phyloP scores from a whole-genome alignment of 331 rosid genomes.

The Pyracantha coccinea region DNA sequence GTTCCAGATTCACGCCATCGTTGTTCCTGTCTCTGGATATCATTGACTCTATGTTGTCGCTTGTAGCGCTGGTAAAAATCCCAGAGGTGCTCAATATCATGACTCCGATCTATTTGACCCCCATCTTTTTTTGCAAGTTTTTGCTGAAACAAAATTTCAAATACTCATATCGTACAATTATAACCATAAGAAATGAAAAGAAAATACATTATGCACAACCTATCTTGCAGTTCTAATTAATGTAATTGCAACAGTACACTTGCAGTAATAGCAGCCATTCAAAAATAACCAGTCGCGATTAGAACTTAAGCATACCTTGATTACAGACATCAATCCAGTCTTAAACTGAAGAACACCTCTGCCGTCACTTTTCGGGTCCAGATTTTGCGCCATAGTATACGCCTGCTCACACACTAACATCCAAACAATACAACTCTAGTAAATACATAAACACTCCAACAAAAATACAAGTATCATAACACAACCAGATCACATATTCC shows the following conservation, averaged over 20 bases:
- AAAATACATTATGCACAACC: not conserved
- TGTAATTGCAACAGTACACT: not conserved
- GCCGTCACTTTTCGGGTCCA: slow-evolving; percentile 81
- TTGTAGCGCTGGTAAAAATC: slow-evolving; percentile 74
- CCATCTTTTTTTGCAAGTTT: slow-evolving; percentile 83
- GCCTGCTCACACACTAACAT: slow-evolving; percentile 97
- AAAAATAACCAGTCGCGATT: slow-evolving; percentile 5
- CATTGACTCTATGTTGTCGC: slow-evolving; percentile 62
- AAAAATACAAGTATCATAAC: not conserved
- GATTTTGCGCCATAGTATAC: slow-evolving; percentile 86
- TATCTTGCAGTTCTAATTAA: not conserved
- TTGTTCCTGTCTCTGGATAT: slow-evolving; percentile 72
- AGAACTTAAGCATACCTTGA: slow-evolving; percentile 54
- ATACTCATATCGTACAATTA: not conserved
- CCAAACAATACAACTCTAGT: slow-evolving; percentile 16
- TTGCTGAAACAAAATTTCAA: slow-evolving; percentile 50
- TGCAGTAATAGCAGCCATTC: not conserved
- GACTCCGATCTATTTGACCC: slow-evolving; percentile 60
- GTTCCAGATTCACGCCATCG: slow-evolving; percentile 79
- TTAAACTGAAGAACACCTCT: slow-evolving; percentile 95
- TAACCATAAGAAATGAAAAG: not conserved
- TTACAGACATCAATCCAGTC: slow-evolving; percentile 91
- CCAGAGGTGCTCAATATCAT: slow-evolving; percentile 74
- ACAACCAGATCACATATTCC: not conserved
- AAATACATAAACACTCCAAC: not conserved